A percentile compares a stretch with the other conserved stretches of the same genome.
Conservation (phyloP, 1,284 basidiomycete genomes). For the Melampsora larici-populina region DNA sequence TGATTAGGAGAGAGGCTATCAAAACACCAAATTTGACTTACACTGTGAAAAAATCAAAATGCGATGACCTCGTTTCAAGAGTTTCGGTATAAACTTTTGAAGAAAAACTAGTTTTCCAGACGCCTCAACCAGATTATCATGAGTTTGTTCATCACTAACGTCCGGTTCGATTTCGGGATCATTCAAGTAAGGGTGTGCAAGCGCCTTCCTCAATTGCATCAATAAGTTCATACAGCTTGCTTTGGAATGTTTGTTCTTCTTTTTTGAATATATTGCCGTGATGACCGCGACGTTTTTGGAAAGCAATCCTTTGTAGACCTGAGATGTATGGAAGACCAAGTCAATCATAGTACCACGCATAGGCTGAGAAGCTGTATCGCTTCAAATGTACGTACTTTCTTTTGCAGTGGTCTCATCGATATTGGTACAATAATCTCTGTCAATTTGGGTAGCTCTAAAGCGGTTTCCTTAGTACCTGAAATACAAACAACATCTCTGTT, state of each 20-base stretch:
- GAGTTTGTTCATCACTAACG: slow-evolving; percentile 28
- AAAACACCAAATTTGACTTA: slow-evolving; percentile 45
- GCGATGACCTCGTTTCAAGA: slow-evolving; percentile 49
- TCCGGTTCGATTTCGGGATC: slow-evolving; percentile 39
- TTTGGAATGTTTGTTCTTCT: slow-evolving; percentile 47
- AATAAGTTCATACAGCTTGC: slow-evolving; percentile 48
- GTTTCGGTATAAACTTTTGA: slow-evolving; percentile 49
- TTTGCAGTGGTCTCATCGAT: slow-evolving; percentile 81
- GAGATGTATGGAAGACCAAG: not conserved
- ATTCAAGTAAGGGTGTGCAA: slow-evolving; percentile 48
- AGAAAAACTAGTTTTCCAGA: slow-evolving; percentile 42
- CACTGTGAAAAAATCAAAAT: slow-evolving; percentile 52
- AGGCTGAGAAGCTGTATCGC: not conserved
- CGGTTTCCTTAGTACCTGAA: slow-evolving; percentile 42
- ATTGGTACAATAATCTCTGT: slow-evolving; percentile 76
- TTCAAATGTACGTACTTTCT: slow-evolving; percentile 62
- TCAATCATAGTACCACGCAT: not conserved
- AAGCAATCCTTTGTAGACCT: slow-evolving; percentile 40
- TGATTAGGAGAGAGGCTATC: not conserved
- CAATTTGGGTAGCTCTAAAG: slow-evolving; percentile 47
- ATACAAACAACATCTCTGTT: not conserved
- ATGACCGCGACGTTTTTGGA: slow-evolving; percentile 33
- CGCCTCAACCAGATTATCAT: slow-evolving; percentile 36
- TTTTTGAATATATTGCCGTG: slow-evolving; percentile 44
- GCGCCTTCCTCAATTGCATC: slow-evolving; percentile 51